Evolutionary conservation across 805 yeast species (phyloP).

Genomic region (Helenozyma baotianmanensis): DNA sequence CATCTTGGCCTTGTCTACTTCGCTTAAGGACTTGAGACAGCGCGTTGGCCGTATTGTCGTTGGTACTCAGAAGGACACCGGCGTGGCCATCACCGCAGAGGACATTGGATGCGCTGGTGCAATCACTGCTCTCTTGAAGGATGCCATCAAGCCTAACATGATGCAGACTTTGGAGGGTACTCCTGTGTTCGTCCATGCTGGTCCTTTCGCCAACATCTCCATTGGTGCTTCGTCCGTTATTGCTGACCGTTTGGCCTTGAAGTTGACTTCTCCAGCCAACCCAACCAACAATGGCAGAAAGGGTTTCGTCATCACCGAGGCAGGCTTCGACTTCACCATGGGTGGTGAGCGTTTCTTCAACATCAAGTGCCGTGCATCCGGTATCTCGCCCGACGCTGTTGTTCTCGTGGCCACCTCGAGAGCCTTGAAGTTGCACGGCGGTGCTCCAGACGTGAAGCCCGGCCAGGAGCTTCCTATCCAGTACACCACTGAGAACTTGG

Average conservation of each 20-base stretch:
- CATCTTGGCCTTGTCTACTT: slow-evolving; percentile 76
- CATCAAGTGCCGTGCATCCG: slow-evolving; percentile 91
- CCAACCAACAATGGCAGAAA: slow-evolving; percentile 41
- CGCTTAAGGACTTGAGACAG: slow-evolving; percentile 76
- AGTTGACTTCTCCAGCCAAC: slow-evolving; percentile 59
- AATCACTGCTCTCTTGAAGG: slow-evolving; percentile 87
- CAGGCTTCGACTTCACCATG: slow-evolving; percentile 98
- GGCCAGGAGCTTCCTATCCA: slow-evolving; percentile 82
- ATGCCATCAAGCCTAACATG: slow-evolving; percentile 91
- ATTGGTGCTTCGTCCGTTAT: slow-evolving; percentile 94
- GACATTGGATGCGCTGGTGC: slow-evolving; percentile 97
- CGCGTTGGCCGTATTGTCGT: slow-evolving; percentile 88
- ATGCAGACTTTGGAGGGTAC: slow-evolving; percentile 98
- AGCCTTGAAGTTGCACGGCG: slow-evolving; percentile 96
- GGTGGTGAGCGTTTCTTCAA: slow-evolving; percentile 97
- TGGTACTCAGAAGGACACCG: slow-evolving; percentile 64
- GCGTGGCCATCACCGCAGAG: slow-evolving; percentile 87
- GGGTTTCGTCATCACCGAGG: slow-evolving; percentile 95
- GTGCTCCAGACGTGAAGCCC: slow-evolving; percentile 95
- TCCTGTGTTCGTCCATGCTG: slow-evolving; percentile 96
- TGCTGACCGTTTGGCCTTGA: slow-evolving; percentile 89
- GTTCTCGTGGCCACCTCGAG: slow-evolving; percentile 94
- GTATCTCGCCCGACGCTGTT: slow-evolving; percentile 81
- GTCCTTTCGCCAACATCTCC: slow-evolving; percentile 96
- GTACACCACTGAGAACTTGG: slow-evolving; percentile 77